Conservation (phyloP, 768 basidiomycete species). For the Xerocomellus chrysenteron region DNA sequence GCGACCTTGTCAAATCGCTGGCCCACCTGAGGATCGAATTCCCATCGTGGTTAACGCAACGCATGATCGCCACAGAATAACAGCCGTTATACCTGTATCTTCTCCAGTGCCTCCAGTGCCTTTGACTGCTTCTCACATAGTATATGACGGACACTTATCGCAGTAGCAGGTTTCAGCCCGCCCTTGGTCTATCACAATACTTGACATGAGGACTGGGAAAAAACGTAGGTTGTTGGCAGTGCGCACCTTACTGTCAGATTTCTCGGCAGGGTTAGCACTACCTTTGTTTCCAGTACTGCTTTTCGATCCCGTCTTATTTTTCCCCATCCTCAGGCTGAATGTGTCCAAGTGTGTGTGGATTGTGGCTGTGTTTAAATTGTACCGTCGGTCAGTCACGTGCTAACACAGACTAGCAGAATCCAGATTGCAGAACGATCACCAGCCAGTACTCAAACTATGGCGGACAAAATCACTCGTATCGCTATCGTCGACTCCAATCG, state of each 20-base stretch:
- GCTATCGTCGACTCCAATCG: constrained; percentile 90
- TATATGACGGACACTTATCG: constrained; percentile 84
- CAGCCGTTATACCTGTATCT: constrained; percentile 60
- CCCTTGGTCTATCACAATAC: constrained; percentile 46
- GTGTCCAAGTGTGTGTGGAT: neutral
- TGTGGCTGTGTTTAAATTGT: constrained; percentile 7
- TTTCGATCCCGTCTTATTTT: constrained; percentile 28
- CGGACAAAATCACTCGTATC: constrained; percentile 97
- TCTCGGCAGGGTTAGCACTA: constrained; percentile 13
- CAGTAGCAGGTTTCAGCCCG: constrained; percentile 71
- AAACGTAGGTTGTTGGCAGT: neutral
- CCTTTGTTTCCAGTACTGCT: constrained; percentile 17
- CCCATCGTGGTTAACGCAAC: neutral
- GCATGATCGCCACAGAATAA: neutral
- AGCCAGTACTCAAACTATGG: constrained; percentile 44
- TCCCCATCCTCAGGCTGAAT: constrained; percentile 26
- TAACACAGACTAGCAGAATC: neutral
- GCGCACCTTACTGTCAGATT: constrained; percentile 26
- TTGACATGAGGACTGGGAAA: neutral
- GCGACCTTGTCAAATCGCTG: constrained; percentile 86
- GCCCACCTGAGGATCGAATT: constrained; percentile 51
- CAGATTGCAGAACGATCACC: neutral
- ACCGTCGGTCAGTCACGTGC: constrained; percentile 16
- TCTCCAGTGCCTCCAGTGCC: constrained; percentile 73
- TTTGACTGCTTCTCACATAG: constrained; percentile 86